Conservation (phyloP, 1,139 yeast species). For the Zygoascus hellenicus region DNA sequence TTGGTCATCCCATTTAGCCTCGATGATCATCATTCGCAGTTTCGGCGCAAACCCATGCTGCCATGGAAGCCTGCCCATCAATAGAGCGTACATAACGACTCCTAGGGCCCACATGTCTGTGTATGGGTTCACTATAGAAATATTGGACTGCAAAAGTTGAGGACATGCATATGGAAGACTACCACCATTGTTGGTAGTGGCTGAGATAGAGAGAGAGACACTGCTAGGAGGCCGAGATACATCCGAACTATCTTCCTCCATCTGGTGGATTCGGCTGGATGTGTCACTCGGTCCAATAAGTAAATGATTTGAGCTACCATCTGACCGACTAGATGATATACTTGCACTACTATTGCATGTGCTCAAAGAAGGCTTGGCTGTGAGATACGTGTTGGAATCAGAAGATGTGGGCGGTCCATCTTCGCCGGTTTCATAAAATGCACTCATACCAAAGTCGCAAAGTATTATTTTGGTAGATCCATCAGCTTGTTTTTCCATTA, state of each 20-base stretch:
- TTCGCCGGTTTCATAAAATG: slow-evolving; percentile 31
- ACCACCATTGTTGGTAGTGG: slow-evolving; percentile 47
- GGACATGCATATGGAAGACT: slow-evolving; percentile 93
- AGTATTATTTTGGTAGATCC: slow-evolving; percentile 34
- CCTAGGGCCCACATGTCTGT: slow-evolving; percentile 94
- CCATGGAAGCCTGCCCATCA: slow-evolving; percentile 73
- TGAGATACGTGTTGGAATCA: not conserved
- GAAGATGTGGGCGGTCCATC: not conserved
- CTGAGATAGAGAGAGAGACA: not conserved
- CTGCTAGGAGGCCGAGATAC: not conserved
- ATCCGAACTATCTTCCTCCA: not conserved
- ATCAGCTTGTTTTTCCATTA: slow-evolving; percentile 42
- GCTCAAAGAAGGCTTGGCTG: not conserved
- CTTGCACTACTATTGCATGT: slow-evolving; percentile 7
- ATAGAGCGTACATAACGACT: slow-evolving; percentile 65
- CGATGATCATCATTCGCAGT: slow-evolving; percentile 62
- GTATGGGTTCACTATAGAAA: slow-evolving; percentile 64
- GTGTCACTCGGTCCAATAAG: slow-evolving; percentile 10
- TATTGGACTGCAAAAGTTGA: slow-evolving; percentile 61
- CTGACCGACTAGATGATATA: slow-evolving; percentile 6
- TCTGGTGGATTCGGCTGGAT: slow-evolving; percentile 3
- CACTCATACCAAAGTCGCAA: slow-evolving; percentile 88
- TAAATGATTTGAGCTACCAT: slow-evolving; percentile 6
- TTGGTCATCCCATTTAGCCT: slow-evolving; percentile 53
- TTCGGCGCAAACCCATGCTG: slow-evolving; percentile 77